Conservation (phyloP, 1,284 basidiomycete species). For the Malassezia cuniculi region DNA sequence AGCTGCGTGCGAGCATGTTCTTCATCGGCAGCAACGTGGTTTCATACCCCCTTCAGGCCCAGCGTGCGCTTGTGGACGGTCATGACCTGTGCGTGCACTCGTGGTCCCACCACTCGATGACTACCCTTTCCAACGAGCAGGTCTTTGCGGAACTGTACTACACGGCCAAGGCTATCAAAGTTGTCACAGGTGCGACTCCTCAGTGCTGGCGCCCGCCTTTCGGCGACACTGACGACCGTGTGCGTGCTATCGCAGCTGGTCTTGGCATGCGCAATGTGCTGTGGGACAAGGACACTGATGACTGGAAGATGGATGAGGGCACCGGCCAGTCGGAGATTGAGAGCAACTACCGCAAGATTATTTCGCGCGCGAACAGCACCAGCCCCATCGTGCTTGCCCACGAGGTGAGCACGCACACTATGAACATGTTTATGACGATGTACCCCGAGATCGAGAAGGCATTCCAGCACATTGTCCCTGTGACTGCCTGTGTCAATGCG, state of each 20-base stretch:
- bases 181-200: constrained; percentile 48
- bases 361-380: constrained; percentile 45
- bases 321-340: constrained; percentile 43
- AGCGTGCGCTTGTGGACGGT: constrained; percentile 44
- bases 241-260: constrained; percentile 48
- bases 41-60: constrained; percentile 51
- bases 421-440: constrained; percentile 31
- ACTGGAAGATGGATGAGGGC: constrained; percentile 46
- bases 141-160: constrained; percentile 52
- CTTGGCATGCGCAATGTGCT: constrained; percentile 49
- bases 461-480: constrained; percentile 40
- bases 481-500: constrained; percentile 39
- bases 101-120: constrained; percentile 50
- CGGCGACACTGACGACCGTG: constrained; percentile 51
- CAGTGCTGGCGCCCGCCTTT: constrained; percentile 48
- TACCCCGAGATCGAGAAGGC: constrained; percentile 28
- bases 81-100: constrained; percentile 29
- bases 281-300: constrained; percentile 48
- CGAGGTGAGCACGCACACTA: constrained; percentile 39
- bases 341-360: constrained; percentile 48
- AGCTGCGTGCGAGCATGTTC: constrained; percentile 50
- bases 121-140: constrained; percentile 48
- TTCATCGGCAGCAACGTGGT: constrained; percentile 50
- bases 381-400: constrained; percentile 45
- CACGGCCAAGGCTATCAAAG: constrained; percentile 49